Percentiles rank a stretch among this genome's conserved stretches.
Evolutionary conservation across 2,329 filamentous ascomycete genomes (phyloP).

Genomic region (Aspergillus piperis): DNA sequence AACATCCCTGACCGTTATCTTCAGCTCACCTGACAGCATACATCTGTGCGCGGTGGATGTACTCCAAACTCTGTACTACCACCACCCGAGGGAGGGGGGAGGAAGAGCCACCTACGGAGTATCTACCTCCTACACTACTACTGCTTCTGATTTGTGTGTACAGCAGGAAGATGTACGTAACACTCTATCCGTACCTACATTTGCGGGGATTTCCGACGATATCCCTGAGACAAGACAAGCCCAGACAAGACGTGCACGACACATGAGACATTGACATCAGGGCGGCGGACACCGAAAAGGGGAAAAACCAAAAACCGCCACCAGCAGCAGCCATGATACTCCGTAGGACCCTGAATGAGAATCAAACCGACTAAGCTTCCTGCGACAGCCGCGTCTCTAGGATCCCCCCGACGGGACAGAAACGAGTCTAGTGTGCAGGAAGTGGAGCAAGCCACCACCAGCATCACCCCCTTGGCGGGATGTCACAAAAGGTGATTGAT

Average conservation of each 20-base stretch:
- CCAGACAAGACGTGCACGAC: too few relatives aligned
- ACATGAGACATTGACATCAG: too few relatives aligned
- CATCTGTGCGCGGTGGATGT: neutral
- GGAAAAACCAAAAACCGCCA: neutral
- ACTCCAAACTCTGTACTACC: neutral
- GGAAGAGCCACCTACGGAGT: too few relatives aligned
- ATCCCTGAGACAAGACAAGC: too few relatives aligned
- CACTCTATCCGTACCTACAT: neutral
- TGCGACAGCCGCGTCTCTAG: conserved; percentile 2
- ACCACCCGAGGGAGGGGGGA: neutral
- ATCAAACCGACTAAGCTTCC: conserved; percentile 6
- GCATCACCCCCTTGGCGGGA: neutral
- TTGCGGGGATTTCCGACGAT: too few relatives aligned
- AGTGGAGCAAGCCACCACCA: neutral
- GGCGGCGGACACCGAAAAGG: too few relatives aligned
- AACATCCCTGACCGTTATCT: neutral
- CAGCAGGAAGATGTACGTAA: neutral
- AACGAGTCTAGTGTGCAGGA: conserved; percentile 5
- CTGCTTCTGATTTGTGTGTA: neutral
- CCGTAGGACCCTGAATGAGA: conserved; percentile 4
- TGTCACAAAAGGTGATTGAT: neutral
- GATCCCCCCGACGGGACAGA: neutral
- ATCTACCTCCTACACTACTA: neutral
- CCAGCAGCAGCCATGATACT: neutral
- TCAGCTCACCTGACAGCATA: neutral